Evolutionary conservation across 108 stramenopile species (phyloP).

Genomic region (Mayamaea pseudoterrestris): DNA sequence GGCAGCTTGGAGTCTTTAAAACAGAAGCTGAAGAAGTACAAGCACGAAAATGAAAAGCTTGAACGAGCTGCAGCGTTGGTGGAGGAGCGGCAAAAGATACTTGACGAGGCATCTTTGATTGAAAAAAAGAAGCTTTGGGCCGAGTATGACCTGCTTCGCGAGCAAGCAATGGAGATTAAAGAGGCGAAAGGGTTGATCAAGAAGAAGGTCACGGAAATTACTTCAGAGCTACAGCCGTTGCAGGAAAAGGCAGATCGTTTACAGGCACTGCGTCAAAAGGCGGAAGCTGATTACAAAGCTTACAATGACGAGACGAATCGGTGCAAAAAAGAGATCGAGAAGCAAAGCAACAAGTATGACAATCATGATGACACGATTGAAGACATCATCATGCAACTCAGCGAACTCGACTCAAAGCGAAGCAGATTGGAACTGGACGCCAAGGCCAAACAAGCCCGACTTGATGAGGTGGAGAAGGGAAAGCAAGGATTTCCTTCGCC

Average conservation of each 20-base stretch:
- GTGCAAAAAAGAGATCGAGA: slow-evolving; percentile 32
- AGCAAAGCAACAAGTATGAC: slow-evolving; percentile 29
- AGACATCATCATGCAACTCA: slow-evolving; percentile 20
- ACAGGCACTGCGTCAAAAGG: slow-evolving; percentile 13
- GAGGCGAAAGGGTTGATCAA: slow-evolving; percentile 26
- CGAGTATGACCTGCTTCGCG: slow-evolving; percentile 33
- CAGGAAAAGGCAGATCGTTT: slow-evolving; percentile 19
- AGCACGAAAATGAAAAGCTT: slow-evolving; percentile 37
- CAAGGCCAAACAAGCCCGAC: not conserved
- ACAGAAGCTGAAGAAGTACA: slow-evolving; percentile 29
- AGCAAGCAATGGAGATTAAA: slow-evolving; percentile 30
- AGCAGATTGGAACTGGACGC: not conserved
- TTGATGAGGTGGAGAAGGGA: not conserved
- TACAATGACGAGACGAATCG: slow-evolving; percentile 26
- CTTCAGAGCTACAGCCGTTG: slow-evolving; percentile 30
- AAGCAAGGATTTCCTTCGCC: slow-evolving; percentile 1
- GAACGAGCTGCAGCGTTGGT: slow-evolving; percentile 52
- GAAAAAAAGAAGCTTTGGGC: slow-evolving; percentile 61
- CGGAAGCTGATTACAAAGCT: slow-evolving; percentile 10
- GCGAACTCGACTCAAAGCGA: slow-evolving; percentile 27
- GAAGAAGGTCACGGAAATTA: slow-evolving; percentile 22
- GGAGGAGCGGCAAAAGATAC: slow-evolving; percentile 44
- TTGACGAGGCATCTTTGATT: slow-evolving; percentile 42
- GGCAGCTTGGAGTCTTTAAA: slow-evolving; percentile 29
- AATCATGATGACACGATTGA: slow-evolving; percentile 50